Percentiles rank a stretch among this genome's conserved stretches.
phyloP scores from a whole-genome alignment of 2,329 filamentous ascomycete species.

The Colletotrichum filicis region DNA sequence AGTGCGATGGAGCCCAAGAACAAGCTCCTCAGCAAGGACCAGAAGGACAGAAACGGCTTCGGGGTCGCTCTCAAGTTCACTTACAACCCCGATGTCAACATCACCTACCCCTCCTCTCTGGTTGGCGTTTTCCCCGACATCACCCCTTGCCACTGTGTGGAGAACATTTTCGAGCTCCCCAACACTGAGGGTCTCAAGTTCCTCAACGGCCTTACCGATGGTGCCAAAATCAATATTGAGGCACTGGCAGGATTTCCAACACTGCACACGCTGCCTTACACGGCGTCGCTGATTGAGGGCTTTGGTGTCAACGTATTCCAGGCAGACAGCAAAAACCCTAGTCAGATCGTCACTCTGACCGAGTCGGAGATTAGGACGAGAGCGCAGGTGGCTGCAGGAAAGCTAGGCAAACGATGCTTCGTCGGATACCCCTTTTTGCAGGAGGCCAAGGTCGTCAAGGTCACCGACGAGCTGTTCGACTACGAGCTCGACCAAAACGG shows the following conservation, averaged over 20 bases:
- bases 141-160: conserved; percentile 86
- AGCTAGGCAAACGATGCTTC: conserved; percentile 86
- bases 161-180: conserved; percentile 96
- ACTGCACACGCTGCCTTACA: conserved; percentile 85
- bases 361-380: conserved; percentile 79
- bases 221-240: conserved; percentile 81
- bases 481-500: conserved; percentile 78
- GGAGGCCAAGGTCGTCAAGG: conserved; percentile 88
- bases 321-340: conserved; percentile 94
- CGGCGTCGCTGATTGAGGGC: conserved; percentile 74
- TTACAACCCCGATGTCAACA: conserved; percentile 81
- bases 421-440: conserved; percentile 96
- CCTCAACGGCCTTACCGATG: conserved; percentile 84
- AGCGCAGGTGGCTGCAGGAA: conserved; percentile 77
- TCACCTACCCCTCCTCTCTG: conserved; percentile 87
- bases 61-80: conserved; percentile 94
- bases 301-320: conserved; percentile 97
- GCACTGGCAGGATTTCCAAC: conserved; percentile 96
- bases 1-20: conserved; percentile 89
- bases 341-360: conserved; percentile 88
- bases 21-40: conserved; percentile 77
- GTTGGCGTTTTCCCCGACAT: conserved; percentile 92
- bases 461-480: conserved; percentile 93
- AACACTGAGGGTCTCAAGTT: conserved; percentile 90
- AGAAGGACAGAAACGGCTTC: conserved; percentile 88